A percentile compares a stretch with the other conserved stretches of the same genome.
phyloP scores from a whole-genome alignment of 495 filamentous ascomycete species.

The Beverwykella pulmonaria region DNA sequence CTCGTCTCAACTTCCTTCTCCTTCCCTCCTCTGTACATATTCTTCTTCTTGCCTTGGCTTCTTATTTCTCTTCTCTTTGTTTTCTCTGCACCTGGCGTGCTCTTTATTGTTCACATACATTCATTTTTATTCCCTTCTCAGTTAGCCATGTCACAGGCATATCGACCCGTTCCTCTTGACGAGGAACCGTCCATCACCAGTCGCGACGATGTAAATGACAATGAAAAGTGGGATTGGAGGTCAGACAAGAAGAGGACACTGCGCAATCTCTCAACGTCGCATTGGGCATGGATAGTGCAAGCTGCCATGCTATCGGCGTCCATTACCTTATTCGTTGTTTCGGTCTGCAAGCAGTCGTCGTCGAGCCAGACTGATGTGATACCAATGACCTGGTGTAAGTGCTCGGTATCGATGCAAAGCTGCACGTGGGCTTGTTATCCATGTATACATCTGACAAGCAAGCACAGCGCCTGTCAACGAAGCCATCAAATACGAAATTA shows the following conservation, averaged over 20 bases:
- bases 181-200: not conserved
- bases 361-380: conserved; percentile 6
- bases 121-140: not conserved
- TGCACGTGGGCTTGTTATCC: not conserved
- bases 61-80: not conserved
- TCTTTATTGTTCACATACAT: not conserved
- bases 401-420: not conserved
- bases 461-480: conserved; percentile 16
- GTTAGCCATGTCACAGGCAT: conserved; percentile 3
- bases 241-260: not conserved
- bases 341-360: conserved; percentile 9
- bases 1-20: no score
- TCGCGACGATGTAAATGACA: conserved; percentile 10
- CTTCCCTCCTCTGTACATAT: no score
- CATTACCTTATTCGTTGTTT: conserved; percentile 15
- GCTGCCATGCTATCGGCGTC: conserved; percentile 10
- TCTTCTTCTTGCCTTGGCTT: not conserved
- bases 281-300: conserved; percentile 21
- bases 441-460: not conserved
- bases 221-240: conserved; percentile 19
- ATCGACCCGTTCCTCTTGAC: conserved; percentile 5
- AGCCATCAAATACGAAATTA: conserved; percentile 21
- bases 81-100: conserved; percentile 18
- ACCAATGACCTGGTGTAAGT: conserved; percentile 25
- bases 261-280: conserved; percentile 2